Conservation (phyloP, 805 yeast species). For the Candida sphagnicola region DNA sequence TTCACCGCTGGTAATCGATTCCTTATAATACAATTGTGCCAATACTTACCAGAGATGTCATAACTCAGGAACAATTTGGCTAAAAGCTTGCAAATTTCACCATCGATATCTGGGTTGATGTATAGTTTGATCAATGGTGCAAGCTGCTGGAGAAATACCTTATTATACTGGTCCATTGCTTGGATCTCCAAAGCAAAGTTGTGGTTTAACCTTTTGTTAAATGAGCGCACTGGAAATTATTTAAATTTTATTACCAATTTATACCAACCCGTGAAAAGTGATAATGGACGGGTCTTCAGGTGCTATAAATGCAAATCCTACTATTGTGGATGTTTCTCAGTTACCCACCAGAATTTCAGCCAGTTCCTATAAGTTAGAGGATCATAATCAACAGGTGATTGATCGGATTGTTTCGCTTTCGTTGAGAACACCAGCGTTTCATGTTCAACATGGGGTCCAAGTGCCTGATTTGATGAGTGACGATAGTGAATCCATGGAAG, state of each 20-base stretch:
- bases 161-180: constrained; percentile 31
- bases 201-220: not conserved
- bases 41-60: constrained; percentile 16
- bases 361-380: constrained; percentile 7
- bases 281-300: constrained; percentile 30
- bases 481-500: constrained; percentile 16
- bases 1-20: constrained; percentile 31
- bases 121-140: constrained; percentile 28
- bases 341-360: constrained; percentile 63
- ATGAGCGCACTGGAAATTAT: not conserved
- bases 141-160: constrained; percentile 24
- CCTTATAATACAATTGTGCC: constrained; percentile 38
- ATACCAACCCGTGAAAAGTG: not conserved
- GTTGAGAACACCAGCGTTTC: constrained; percentile 5
- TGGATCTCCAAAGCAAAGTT: no score
- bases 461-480: constrained; percentile 27
- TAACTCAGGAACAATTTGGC: constrained; percentile 11
- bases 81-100: not conserved
- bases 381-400: constrained; percentile 15
- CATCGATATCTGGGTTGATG: constrained; percentile 6
- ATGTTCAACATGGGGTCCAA: constrained; percentile 2
- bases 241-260: no score
- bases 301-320: constrained; percentile 88
- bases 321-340: constrained; percentile 67
- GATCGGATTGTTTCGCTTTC: constrained; percentile 33